Conservation (phyloP, 768 basidiomycete genomes). For the Chlorophyllum brunneum region DNA sequence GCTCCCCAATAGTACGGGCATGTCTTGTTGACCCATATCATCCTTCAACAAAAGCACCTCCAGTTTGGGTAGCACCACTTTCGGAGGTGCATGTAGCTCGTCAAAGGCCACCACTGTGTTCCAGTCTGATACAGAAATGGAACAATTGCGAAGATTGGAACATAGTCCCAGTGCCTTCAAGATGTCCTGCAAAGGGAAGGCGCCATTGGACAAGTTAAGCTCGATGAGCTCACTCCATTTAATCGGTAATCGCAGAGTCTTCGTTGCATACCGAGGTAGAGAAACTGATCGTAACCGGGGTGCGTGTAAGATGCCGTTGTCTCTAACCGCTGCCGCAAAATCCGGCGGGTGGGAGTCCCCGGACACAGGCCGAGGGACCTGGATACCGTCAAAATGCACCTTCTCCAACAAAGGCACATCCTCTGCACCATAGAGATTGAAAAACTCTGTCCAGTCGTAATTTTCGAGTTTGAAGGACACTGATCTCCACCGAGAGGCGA, state of each 20-base stretch:
- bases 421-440: neutral
- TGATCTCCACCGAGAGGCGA: constrained; percentile 2
- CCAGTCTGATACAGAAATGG: neutral
- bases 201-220: neutral
- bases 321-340: neutral
- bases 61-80: neutral
- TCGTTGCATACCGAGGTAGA: neutral
- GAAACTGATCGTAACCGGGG: constrained; percentile 3
- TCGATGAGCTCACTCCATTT: constrained; percentile 3
- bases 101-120: neutral
- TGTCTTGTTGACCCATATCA: neutral
- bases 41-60: neutral
- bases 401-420: constrained; percentile 4
- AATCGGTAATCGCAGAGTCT: neutral
- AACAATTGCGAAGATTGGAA: neutral
- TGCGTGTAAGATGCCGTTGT: neutral
- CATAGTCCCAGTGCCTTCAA: neutral
- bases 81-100: neutral
- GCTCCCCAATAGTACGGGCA: neutral
- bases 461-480: neutral
- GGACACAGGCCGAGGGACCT: neutral
- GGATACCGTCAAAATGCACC: neutral
- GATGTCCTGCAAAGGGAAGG: neutral
- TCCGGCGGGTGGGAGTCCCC: no score
- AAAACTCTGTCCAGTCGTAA: constrained; percentile 5